Conservation (phyloP, 2,329 filamentous ascomycete genomes). For the Phaeosphaeria sp. region DNA sequence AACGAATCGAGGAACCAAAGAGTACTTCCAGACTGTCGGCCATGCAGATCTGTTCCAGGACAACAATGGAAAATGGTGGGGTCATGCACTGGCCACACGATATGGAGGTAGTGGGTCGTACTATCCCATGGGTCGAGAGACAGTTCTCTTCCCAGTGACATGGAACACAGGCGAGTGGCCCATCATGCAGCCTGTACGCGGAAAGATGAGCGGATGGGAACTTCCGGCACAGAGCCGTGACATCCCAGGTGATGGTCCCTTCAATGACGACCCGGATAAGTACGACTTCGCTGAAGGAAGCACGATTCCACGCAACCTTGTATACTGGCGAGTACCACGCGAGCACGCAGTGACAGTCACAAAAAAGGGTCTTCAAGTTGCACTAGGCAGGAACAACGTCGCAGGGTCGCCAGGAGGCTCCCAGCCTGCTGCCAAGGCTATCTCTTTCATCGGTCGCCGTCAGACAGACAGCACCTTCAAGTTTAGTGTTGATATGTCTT, state of each 20-base stretch:
- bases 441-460: conserved; percentile 59
- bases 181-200: conserved; percentile 48
- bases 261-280: conserved; percentile 53
- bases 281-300: conserved; percentile 55
- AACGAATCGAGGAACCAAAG: conserved; percentile 39
- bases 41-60: conserved; percentile 41
- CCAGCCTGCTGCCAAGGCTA: conserved; percentile 53
- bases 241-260: conserved; percentile 46
- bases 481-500: conserved; percentile 55
- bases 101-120: conserved; percentile 19
- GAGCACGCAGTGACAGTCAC: conserved; percentile 43
- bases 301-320: conserved; percentile 57
- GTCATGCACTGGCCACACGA: conserved; percentile 27
- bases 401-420: conserved; percentile 57
- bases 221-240: conserved; percentile 46
- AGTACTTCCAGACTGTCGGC: conserved; percentile 45
- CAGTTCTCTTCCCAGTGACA: conserved; percentile 29
- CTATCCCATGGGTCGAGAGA: conserved; percentile 38
- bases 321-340: conserved; percentile 60
- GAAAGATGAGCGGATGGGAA: conserved; percentile 52
- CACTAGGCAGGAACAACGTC: conserved; percentile 58
- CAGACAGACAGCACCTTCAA: conserved; percentile 62
- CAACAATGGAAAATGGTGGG: conserved; percentile 31
- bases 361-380: conserved; percentile 37
- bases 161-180: conserved; percentile 53